Percentiles rank a stretch among this genome's conserved stretches.
Evolutionary conservation across 2,329 filamentous ascomycete genomes (phyloP).

Genomic region (Sclerotinia trifoliorum): DNA sequence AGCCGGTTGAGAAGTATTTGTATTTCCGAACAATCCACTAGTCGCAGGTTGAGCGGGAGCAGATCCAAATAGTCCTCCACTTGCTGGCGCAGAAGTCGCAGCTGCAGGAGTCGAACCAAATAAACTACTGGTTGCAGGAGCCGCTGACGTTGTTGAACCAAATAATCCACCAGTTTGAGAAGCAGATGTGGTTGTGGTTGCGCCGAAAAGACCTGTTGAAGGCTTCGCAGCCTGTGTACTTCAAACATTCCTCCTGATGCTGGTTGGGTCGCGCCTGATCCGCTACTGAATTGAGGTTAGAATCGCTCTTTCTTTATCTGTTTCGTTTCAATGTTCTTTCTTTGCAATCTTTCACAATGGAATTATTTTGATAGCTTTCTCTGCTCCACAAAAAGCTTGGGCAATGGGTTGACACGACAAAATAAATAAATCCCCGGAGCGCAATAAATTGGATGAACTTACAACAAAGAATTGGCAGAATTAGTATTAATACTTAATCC

Average conservation of each 20-base stretch:
- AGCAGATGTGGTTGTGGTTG: conserved; percentile 30
- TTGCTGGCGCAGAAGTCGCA: conserved; percentile 23
- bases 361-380: conserved; percentile 26
- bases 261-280: conserved; percentile 34
- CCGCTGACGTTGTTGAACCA: no score
- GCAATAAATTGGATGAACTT: conserved; percentile 35
- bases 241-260: conserved; percentile 39
- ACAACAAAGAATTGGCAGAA: conserved; percentile 58
- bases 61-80: conserved; percentile 30
- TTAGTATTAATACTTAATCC: conserved; percentile 64
- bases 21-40: conserved; percentile 39
- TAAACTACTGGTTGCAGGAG: no score
- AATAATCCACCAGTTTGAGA: conserved; percentile 34
- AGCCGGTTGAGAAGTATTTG: conserved; percentile 26
- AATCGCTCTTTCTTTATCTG: conserved; percentile 22
- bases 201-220: conserved; percentile 39
- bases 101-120: conserved; percentile 30
- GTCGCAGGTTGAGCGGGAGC: conserved; percentile 28
- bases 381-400: conserved; percentile 23
- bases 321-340: conserved; percentile 3
- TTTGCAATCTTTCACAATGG: conserved; percentile 9
- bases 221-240: conserved; percentile 36
- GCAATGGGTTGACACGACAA: conserved; percentile 13
- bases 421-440: conserved; percentile 1
- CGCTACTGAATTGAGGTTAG: conserved; percentile 33